phyloP scores from a whole-genome alignment of 139 green algal genomes.

The Protoeuglena noctilucae region DNA sequence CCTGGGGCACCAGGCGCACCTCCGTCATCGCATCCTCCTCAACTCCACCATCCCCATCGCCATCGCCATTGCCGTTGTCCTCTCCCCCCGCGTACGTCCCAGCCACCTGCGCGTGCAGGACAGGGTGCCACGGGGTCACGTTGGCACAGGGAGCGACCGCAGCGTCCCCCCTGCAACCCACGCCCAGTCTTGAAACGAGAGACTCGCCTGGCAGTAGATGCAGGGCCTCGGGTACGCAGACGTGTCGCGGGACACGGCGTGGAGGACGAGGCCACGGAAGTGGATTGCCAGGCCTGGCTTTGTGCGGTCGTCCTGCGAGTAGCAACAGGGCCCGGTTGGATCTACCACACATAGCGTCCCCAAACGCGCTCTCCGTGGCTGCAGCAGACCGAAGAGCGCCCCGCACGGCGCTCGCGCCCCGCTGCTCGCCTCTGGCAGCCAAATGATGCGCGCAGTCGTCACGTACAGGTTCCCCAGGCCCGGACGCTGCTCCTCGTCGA shows the following conservation, averaged over 20 bases:
- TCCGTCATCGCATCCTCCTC: neutral
- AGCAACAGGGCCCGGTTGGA: no score
- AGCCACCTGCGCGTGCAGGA: no score
- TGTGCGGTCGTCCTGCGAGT: no score
- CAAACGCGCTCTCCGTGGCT: no score
- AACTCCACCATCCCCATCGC: neutral
- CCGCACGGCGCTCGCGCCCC: no score
- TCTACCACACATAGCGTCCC: no score
- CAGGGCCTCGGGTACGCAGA: neutral
- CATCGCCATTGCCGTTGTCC: neutral
- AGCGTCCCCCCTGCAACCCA: neutral
- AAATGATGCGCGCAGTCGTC: neutral
- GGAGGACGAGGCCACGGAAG: neutral
- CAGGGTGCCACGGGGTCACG: no score
- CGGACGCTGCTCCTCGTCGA: neutral
- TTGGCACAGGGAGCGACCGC: no score
- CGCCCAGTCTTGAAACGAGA: neutral
- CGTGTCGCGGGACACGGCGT: neutral
- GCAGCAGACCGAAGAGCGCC: no score
- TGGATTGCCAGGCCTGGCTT: neutral
- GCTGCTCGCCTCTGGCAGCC: neutral
- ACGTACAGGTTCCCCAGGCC: neutral
- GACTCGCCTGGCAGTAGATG: neutral
- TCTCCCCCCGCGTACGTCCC: no score
- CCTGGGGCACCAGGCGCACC: neutral